Base-by-base conservation (phyloP, 2,329 filamentous ascomycete species). In the Ophiocordyceps sinensis region DNA sequence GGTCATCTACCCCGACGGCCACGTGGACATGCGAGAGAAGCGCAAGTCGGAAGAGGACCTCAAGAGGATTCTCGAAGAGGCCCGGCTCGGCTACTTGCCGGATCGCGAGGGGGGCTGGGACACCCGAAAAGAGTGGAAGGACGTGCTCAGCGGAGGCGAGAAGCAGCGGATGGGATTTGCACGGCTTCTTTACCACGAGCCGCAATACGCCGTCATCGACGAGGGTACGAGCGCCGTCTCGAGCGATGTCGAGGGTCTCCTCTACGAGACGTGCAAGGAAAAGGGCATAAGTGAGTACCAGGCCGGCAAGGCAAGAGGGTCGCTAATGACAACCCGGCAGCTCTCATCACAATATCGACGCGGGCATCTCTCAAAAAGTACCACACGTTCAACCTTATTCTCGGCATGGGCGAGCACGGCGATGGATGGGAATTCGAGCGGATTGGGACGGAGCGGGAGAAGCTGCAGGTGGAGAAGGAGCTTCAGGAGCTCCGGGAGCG, bases 71-170 rank as follows among this genome's bases (percentile, higher is more conserved):
- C 72, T 98, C 4, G 85, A 94, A 43, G 82, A 85, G 40, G 88
- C 88, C 0, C 77, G 77, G 43, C 71, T 98, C 0, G 89, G 87
- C 4, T 96, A 98, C 59, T 72, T 98, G 1, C 85, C 86, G 1
- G 79, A 88, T 38, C 79, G 91, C 14, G 91, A 98, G 67, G 91
- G 91, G 32, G 91, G 91, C 13, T 96, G 87, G 87, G 86, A 98
- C 56, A 91, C 86, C 5, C 76, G 86, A 43, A 96, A 98, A 62
- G 88, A 94, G 57, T 98, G 91, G 91, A 95, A 96, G 64, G 89
- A 96, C 51, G 86, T 98, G 5, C 70, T 98, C n/a, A 89, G 82
- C 48, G 91, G 91, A 32, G 91, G 91, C 12, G 91, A 98, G 70
- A 98, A 98, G 66, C 91, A 98, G 65, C 73, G 91, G 19, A 85